A percentile compares a stretch with the other conserved stretches of the same genome.
Evolutionary conservation across 75 land plant genomes (phyloP).

Genomic region (Chamaecyparis obtusa): DNA sequence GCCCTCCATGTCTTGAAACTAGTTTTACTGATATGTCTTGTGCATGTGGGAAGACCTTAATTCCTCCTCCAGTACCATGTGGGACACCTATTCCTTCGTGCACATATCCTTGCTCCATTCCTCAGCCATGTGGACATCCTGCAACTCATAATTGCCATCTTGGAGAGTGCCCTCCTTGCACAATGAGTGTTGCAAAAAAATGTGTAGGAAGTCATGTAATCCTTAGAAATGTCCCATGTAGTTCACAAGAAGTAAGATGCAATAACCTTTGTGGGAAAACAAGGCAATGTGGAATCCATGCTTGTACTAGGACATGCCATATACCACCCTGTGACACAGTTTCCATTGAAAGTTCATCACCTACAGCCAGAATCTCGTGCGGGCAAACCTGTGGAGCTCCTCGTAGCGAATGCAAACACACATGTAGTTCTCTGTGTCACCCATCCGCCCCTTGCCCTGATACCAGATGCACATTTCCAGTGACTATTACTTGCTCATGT

Average conservation of each 20-base stretch:
- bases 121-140: conserved; percentile 93
- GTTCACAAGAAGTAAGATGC: conserved; percentile 91
- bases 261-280: conserved; percentile 91
- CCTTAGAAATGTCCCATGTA: conserved; percentile 92
- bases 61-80: conserved; percentile 96
- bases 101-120: conserved; percentile 62
- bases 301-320: conserved; percentile 86
- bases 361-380: conserved; percentile 47
- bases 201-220: conserved; percentile 91
- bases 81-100: conserved; percentile 90
- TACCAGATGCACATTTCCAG: conserved; percentile 69
- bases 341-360: conserved; percentile 11
- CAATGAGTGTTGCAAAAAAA: conserved; percentile 68
- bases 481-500: conserved; percentile 84
- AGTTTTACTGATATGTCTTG: conserved; percentile 90
- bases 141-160: conserved; percentile 87
- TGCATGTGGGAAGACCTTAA: conserved; percentile 91
- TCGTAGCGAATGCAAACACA: conserved; percentile 90
- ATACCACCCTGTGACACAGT: conserved; percentile 74
- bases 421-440: conserved; percentile 81
- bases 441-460: conserved; percentile 85
- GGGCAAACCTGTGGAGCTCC: conserved; percentile 95
- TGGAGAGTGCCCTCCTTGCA: conserved; percentile 96
- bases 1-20: conserved; percentile 92
- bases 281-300: conserved; percentile 93